Base-by-base conservation (phyloP, 1,139 yeast genomes). In the Yamadazyma atmosphaerica region DNA sequence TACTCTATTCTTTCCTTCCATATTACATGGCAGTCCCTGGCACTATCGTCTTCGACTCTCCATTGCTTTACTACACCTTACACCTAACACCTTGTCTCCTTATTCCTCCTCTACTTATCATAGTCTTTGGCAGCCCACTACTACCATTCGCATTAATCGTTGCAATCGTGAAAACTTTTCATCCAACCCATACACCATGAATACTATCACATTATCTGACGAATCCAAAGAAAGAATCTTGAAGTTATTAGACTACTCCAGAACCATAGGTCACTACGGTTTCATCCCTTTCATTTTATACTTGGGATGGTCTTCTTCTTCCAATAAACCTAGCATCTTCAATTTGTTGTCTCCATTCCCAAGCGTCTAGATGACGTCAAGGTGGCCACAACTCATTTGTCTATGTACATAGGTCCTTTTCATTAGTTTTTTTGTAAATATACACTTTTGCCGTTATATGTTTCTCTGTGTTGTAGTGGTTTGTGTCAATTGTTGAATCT, bases 251-350 rank as follows among this genome's bases (percentile, higher is more conserved):
- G 95, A 86, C 54, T 75, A 88, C 55, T 83, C 96, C 50, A 86
- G 88, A 64, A 85, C 87, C 40, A 77, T 86, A 56, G 86, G 92
- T 44, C 98, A 92, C 69, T 92, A 89, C 65, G 97, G 98, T 32
- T 92, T 95, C 86, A 84, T 92, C 55, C 98, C 98, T 44, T 86
- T 92, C 59, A 84, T 92, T 49, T 74, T 92, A 57, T 92, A 92
- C 72, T 73, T 92, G 58, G 98, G 96, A 32, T 90, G 96, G 96
- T 73, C 86, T 45, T 81, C 86, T 52, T 81, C 94, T 47, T 76
- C 88, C 42, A 86, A 84, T 64, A 86, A 84, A 67, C 98, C 98
- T 49, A 81, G 83, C 49, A 71, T 89, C 58, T 74, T 90, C 67
- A 80, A 79, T 72, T 77, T 83, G 55, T 72, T 80, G 55, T 76